These are phyloP conservation scores for Musa beccarii DNA, from an alignment of 176 grass and related monocot species.

Conservation along the genomic window DNA sequence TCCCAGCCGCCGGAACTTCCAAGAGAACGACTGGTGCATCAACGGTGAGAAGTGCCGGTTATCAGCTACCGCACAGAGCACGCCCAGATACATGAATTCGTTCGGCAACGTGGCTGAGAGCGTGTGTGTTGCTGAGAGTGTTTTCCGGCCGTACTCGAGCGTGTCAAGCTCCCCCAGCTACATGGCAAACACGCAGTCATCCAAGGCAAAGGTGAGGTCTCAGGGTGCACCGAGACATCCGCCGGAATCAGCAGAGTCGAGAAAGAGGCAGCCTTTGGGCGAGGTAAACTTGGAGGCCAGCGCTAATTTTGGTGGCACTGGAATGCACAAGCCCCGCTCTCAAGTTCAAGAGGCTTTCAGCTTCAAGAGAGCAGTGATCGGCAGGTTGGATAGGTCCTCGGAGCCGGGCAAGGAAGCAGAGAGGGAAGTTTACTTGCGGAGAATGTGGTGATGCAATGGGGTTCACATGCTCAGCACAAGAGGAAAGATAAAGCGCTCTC, in stretches of 20 bases:
- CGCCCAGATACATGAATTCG: slow-evolving; percentile 20
- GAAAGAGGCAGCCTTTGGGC: slow-evolving; percentile 13
- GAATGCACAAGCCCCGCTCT: slow-evolving; percentile 31
- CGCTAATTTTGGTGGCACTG: slow-evolving; percentile 18
- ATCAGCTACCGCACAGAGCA: slow-evolving; percentile 49
- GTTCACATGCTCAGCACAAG: neutral
- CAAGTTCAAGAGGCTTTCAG: slow-evolving; percentile 19
- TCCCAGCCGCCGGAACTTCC: slow-evolving; percentile 8
- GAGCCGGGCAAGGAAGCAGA: slow-evolving; percentile 30
- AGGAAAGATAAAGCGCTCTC: neutral
- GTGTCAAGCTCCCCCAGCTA: slow-evolving; percentile 49
- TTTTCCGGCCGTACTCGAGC: slow-evolving; percentile 22
- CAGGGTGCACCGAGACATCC: slow-evolving; percentile 52
- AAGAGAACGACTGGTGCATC: slow-evolving; percentile 13
- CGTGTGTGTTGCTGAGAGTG: slow-evolving; percentile 2
- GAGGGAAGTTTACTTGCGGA: slow-evolving; percentile 65
- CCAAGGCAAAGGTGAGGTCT: slow-evolving; percentile 48
- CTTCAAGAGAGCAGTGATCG: slow-evolving; percentile 23
- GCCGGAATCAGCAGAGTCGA: neutral
- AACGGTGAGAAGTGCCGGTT: slow-evolving; percentile 4
- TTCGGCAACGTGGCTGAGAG: slow-evolving; percentile 31
- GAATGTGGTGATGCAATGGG: slow-evolving; percentile 40
- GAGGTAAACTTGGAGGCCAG: slow-evolving; percentile 11
- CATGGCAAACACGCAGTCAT: slow-evolving; percentile 75
- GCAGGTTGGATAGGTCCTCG: slow-evolving; percentile 11